phyloP scores from a whole-genome alignment of 306 rosid genomes.

The Benincasa hispida region DNA sequence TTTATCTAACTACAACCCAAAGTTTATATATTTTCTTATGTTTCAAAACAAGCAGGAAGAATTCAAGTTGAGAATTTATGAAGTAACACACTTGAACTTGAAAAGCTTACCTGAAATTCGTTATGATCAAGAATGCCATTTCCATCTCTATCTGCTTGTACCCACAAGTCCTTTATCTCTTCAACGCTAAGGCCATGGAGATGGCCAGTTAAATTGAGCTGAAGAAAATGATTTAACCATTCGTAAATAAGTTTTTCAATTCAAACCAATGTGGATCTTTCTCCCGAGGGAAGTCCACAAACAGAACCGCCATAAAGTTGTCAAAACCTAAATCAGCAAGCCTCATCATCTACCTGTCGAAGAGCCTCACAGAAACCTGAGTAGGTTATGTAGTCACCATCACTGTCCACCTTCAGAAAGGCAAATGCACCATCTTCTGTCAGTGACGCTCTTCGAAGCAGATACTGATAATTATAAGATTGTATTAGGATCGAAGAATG shows the following conservation, averaged over 20 bases:
- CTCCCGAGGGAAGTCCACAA: not conserved
- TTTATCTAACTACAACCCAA: not conserved
- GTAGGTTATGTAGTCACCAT: slow-evolving; percentile 45
- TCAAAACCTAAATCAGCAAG: not conserved
- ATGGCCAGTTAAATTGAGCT: slow-evolving; percentile 56
- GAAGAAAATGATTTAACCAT: slow-evolving; percentile 9
- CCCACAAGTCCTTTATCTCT: slow-evolving; percentile 74
- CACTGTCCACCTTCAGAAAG: slow-evolving; percentile 60
- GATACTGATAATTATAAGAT: slow-evolving; percentile 29
- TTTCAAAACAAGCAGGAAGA: not conserved
- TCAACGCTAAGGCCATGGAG: slow-evolving; percentile 65
- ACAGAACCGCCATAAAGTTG: not conserved
- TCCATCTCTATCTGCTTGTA: slow-evolving; percentile 64
- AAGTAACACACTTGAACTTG: not conserved
- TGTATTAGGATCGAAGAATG: not conserved
- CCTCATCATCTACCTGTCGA: slow-evolving; percentile 30
- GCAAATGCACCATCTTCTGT: slow-evolving; percentile 74
- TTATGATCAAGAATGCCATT: slow-evolving; percentile 56
- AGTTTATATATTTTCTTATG: not conserved
- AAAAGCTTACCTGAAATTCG: slow-evolving; percentile 63
- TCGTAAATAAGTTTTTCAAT: slow-evolving; percentile 7
- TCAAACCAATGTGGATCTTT: not conserved
- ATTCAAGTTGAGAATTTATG: not conserved
- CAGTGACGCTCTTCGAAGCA: slow-evolving; percentile 61
- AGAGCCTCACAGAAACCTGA: slow-evolving; percentile 60